A percentile compares a stretch with the other conserved stretches of the same genome.
Evolutionary conservation across 2,329 filamentous ascomycete genomes (phyloP).

Genomic region (Fonsecaea nubica): DNA sequence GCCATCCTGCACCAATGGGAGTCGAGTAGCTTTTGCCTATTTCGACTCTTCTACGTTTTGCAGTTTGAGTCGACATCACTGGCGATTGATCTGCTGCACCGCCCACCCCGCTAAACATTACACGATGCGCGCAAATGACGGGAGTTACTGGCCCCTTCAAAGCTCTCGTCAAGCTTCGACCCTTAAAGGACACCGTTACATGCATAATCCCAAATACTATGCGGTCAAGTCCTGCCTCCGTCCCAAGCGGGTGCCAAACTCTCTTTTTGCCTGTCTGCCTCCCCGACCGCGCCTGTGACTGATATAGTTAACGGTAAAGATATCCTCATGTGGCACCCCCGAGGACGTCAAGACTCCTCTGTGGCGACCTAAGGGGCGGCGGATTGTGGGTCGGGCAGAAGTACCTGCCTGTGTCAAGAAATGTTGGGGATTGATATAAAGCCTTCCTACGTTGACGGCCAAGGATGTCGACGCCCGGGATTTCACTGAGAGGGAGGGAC

Average conservation of each 20-base stretch:
- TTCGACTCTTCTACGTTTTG: neutral
- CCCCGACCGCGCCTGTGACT: neutral
- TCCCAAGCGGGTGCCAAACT: neutral
- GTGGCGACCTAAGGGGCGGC: neutral
- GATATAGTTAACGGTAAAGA: neutral
- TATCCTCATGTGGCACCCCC: neutral
- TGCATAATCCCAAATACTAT: neutral
- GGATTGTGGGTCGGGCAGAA: neutral
- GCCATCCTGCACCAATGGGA: neutral
- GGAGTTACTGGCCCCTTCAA: neutral
- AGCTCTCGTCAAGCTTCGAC: neutral
- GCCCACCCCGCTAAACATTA: slow-evolving; percentile 3
- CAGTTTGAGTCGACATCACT: neutral
- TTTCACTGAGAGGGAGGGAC: neutral
- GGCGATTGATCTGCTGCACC: slow-evolving; percentile 1
- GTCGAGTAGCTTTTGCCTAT: neutral
- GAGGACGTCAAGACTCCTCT: neutral
- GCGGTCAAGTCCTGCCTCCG: neutral
- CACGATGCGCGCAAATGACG: neutral
- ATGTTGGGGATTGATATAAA: neutral
- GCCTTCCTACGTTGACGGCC: neutral
- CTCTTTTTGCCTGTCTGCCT: neutral
- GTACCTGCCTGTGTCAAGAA: neutral
- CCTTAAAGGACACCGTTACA: neutral
- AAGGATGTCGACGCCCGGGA: neutral